Evolutionary conservation across 169 alveolate species (phyloP).

Genomic region (Plasmodium knowlesi): DNA sequence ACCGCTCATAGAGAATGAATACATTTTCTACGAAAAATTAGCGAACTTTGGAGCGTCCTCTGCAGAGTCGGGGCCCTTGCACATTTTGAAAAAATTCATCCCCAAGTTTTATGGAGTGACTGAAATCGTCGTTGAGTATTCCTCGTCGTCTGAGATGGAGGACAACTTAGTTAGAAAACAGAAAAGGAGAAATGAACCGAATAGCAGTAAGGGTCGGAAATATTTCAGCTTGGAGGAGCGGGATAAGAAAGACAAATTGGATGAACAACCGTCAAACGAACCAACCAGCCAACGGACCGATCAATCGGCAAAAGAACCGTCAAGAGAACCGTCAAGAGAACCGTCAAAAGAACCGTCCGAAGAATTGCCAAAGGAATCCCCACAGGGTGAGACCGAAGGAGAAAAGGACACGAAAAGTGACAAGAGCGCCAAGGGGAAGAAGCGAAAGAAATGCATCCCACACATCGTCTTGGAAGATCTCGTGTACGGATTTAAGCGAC

Average conservation of each 20-base stretch:
- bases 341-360: too few species aligned
- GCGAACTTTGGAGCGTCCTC: slow-evolving; percentile 74
- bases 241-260: neutral
- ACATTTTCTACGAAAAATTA: slow-evolving; percentile 78
- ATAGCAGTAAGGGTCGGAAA: neutral
- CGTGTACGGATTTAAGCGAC: slow-evolving; percentile 78
- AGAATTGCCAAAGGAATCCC: too few species aligned
- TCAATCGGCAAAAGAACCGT: too few species aligned
- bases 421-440: neutral
- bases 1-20: slow-evolving; percentile 81
- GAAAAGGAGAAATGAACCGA: neutral
- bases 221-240: neutral
- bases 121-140: slow-evolving; percentile 69
- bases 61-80: slow-evolving; percentile 81
- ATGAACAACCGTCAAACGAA: neutral
- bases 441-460: slow-evolving; percentile 60
- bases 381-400: neutral
- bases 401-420: neutral
- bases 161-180: neutral
- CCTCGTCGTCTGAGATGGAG: neutral
- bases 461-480: slow-evolving; percentile 81
- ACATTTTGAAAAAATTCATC: slow-evolving; percentile 77
- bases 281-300: neutral
- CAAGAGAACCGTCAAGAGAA: too few species aligned
- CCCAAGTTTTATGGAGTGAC: slow-evolving; percentile 82